Percentiles rank a stretch among this genome's conserved stretches.
These are phyloP conservation scores for Fraxinus albicans DNA, from an alignment of 305 asterid genomes.

Conservation along the genomic window DNA sequence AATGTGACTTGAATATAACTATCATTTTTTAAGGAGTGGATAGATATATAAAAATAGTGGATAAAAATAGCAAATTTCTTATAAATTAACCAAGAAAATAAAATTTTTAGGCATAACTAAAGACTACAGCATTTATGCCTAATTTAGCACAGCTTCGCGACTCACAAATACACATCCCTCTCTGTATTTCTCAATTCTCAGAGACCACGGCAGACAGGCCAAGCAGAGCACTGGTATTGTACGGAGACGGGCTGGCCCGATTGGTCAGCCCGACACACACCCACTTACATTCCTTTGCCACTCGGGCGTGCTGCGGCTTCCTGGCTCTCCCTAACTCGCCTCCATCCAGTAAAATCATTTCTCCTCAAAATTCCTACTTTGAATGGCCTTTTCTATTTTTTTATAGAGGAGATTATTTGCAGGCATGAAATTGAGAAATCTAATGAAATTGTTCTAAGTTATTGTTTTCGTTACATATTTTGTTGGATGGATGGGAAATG, in stretches of 20 bases:
- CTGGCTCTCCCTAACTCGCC: conserved; percentile 67
- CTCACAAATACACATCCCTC: neutral
- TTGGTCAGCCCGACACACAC: conserved; percentile 51
- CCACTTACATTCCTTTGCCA: conserved; percentile 74
- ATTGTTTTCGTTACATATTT: neutral
- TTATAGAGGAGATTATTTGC: neutral
- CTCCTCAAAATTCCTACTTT: neutral
- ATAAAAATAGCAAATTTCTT: too few species aligned
- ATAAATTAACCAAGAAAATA: too few species aligned
- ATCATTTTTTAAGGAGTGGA: too few species aligned
- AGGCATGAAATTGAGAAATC: neutral
- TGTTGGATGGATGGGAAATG: neutral
- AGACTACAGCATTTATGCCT: neutral
- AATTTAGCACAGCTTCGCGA: neutral
- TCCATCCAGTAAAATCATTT: conserved; percentile 47
- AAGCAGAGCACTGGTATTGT: conserved; percentile 75
- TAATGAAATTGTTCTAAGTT: neutral
- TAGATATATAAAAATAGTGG: too few species aligned
- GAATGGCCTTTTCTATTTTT: neutral
- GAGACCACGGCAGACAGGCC: conserved; percentile 79
- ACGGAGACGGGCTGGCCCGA: conserved; percentile 81
- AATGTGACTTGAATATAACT: too few species aligned
- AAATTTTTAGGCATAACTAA: too few species aligned
- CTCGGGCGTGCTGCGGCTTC: conserved; percentile 71
- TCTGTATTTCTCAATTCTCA: neutral